Conservation (phyloP, 805 yeast genomes). For the Metschnikowia aberdeeniae region DNA sequence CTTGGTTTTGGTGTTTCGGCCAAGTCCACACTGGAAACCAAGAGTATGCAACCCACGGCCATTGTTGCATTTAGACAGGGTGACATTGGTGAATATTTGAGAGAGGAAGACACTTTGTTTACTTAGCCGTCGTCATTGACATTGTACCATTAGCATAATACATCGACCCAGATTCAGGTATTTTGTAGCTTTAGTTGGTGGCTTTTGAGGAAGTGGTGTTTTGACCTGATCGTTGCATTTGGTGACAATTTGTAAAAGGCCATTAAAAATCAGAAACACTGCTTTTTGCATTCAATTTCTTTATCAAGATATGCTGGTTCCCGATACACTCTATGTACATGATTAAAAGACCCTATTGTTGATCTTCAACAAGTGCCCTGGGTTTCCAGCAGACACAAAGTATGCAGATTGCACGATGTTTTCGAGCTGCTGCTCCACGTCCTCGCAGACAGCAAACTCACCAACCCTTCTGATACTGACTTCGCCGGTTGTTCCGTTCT, state of each 20-base stretch:
- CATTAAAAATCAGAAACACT: neutral
- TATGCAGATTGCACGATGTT: conserved; percentile 26
- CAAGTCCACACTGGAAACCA: conserved; percentile 82
- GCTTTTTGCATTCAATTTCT: neutral
- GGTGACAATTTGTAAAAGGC: too few species aligned
- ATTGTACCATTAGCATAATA: conserved; percentile 12
- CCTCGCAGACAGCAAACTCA: conserved; percentile 16
- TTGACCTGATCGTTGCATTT: too few species aligned
- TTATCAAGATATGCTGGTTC: too few species aligned
- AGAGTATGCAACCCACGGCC: conserved; percentile 86
- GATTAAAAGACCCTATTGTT: conserved; percentile 21
- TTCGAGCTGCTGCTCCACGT: conserved; percentile 26
- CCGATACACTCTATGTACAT: conserved; percentile 9
- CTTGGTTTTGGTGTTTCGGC: conserved; percentile 95
- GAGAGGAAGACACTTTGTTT: conserved; percentile 95
- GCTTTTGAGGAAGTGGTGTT: neutral
- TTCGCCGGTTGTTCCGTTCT: conserved; percentile 5
- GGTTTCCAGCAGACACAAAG: conserved; percentile 39
- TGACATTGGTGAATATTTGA: conserved; percentile 94
- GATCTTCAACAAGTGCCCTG: conserved; percentile 32
- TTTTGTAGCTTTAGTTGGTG: neutral
- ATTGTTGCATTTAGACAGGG: conserved; percentile 96
- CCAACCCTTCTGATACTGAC: conserved; percentile 12
- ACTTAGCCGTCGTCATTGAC: conserved; percentile 40
- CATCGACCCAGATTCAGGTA: neutral